phyloP scores from a whole-genome alignment of 1,284 basidiomycete genomes.

The Stereum hirsutum region DNA sequence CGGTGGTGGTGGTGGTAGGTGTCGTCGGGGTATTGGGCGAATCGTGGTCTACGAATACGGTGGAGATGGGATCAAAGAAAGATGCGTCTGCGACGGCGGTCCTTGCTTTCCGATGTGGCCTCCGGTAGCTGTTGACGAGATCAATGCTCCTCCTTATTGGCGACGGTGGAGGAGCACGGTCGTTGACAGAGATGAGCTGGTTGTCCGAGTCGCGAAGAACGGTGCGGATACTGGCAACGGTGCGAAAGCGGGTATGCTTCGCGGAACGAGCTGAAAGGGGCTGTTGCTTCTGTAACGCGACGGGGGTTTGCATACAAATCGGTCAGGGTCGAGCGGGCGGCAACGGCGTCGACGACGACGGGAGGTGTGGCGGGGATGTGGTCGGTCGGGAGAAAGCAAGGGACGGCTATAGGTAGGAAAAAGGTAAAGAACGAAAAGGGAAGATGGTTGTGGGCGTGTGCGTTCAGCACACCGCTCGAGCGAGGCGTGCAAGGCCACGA shows the following conservation, averaged over 20 bases:
- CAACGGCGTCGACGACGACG: background rate
- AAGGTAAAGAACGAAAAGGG: background rate
- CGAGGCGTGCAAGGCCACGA: background rate
- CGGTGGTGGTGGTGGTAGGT: no score
- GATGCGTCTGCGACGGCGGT: conserved; percentile 26
- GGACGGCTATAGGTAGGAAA: background rate
- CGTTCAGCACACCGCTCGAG: background rate
- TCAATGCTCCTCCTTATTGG: conserved; percentile 17
- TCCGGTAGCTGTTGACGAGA: conserved; percentile 12
- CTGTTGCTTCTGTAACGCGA: background rate
- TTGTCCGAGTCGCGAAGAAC: conserved; percentile 10
- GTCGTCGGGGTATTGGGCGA: no score
- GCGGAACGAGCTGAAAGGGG: conserved; percentile 7
- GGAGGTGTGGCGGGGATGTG: background rate
- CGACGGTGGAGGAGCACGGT: background rate
- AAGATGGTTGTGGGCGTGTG: background rate
- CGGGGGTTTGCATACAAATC: background rate
- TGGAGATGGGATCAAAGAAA: conserved; percentile 26
- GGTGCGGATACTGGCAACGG: conserved; percentile 1
- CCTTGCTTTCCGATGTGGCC: conserved; percentile 15
- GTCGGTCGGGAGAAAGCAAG: background rate
- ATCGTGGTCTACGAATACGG: conserved; percentile 28
- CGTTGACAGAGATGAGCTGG: conserved; percentile 13
- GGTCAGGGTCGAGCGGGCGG: background rate
- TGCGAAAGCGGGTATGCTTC: no score